Evolutionary conservation across 495 filamentous ascomycete species (phyloP).

Genomic region (Articulospora tetracladia): DNA sequence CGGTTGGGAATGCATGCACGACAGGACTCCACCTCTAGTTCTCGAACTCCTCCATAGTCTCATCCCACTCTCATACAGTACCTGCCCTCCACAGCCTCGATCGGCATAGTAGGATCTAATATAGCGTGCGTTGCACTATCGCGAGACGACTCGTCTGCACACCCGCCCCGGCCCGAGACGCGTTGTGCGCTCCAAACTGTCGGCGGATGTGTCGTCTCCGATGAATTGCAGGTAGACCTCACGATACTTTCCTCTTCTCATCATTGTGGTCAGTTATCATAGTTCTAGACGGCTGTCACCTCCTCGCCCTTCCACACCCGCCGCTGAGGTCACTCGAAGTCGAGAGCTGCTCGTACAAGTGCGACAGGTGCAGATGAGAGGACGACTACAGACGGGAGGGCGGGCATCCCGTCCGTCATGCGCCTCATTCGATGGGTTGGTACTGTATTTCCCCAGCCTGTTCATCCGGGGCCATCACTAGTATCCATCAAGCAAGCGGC

Average conservation of each 20-base stretch:
- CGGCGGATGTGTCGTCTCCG: not conserved
- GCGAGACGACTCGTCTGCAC: not conserved
- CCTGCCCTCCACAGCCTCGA: not conserved
- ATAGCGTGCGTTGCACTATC: not conserved
- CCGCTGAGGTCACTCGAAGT: not conserved
- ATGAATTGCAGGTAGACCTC: not conserved
- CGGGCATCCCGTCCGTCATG: slow-evolving; percentile 16
- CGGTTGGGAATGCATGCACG: too few species aligned
- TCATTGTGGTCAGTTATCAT: not conserved
- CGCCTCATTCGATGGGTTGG: slow-evolving; percentile 3
- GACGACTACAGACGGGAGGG: slow-evolving; percentile 13
- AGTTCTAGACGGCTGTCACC: not conserved
- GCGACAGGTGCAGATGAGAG: slow-evolving; percentile 7
- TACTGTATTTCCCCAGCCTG: not conserved
- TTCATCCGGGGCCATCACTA: not conserved
- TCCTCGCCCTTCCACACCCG: not conserved
- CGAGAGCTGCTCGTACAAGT: not conserved
- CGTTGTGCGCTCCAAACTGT: not conserved
- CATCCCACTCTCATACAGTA: too few species aligned
- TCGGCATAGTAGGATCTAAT: not conserved
- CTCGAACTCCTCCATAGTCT: too few species aligned
- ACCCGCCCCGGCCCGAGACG: not conserved
- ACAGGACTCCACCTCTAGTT: too few species aligned
- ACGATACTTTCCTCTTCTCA: not conserved
- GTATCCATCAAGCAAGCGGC: not conserved